Conservation (phyloP, 1,139 yeast species). For the Lodderomyces orthopsilosis region DNA sequence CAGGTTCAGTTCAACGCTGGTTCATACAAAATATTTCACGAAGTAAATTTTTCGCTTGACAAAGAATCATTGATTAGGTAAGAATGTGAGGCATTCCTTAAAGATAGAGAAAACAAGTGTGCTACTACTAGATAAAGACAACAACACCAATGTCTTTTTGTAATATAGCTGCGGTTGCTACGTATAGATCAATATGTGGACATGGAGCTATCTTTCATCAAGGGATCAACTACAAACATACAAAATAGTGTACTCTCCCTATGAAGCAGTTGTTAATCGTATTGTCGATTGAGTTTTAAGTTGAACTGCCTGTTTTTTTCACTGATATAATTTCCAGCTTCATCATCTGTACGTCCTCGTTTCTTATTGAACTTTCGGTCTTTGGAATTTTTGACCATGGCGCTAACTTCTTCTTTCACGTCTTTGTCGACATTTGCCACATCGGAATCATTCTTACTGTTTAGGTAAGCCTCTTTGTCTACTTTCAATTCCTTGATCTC, state of each 20-base stretch:
- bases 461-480: conserved; percentile 42
- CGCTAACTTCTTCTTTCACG: conserved; percentile 27
- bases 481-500: conserved; percentile 38
- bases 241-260: background rate
- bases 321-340: conserved; percentile 51
- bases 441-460: conserved; percentile 34
- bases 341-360: conserved; percentile 28
- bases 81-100: background rate
- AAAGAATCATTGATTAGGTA: background rate
- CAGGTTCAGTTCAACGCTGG: background rate
- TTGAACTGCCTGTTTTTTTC: conserved; percentile 81
- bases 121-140: too few species aligned
- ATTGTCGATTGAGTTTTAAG: conserved; percentile 60
- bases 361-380: conserved; percentile 24
- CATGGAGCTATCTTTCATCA: too few species aligned
- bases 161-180: too few species aligned
- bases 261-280: background rate
- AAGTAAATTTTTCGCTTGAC: background rate
- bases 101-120: too few species aligned
- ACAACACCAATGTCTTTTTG: too few species aligned
- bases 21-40: background rate
- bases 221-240: too few species aligned
- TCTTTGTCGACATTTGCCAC: conserved; percentile 11
- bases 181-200: too few species aligned
- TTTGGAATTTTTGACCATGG: conserved; percentile 35